phyloP scores from a whole-genome alignment of 345 rosid species.

The Lepidium sativum region DNA sequence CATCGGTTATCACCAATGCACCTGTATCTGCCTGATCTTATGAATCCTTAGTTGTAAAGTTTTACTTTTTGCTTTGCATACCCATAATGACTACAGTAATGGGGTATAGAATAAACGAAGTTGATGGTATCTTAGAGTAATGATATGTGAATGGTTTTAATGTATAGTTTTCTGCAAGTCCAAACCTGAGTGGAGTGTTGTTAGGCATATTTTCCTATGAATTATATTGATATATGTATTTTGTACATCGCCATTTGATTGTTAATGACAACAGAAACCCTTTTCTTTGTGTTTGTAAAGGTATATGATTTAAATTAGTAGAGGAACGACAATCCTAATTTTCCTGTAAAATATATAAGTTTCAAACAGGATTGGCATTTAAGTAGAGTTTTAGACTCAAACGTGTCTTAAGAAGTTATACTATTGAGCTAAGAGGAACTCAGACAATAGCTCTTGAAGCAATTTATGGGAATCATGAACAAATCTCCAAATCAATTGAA shows the following conservation, averaged over 20 bases:
- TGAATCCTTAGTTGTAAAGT: slow-evolving; percentile 1
- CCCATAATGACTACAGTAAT: slow-evolving; percentile 21
- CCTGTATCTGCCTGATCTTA: slow-evolving; percentile 22
- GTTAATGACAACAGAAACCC: background rate
- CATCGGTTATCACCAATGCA: slow-evolving; percentile 30
- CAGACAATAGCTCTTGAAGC: background rate
- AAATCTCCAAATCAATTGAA: background rate
- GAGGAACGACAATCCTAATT: background rate
- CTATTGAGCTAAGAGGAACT: background rate
- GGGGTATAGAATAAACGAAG: background rate
- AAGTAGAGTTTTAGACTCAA: background rate
- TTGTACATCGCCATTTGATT: background rate
- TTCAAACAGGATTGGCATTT: background rate
- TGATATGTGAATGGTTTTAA: background rate
- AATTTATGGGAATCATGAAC: background rate
- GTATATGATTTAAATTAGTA: background rate
- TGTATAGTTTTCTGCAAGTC: slow-evolving; percentile 14
- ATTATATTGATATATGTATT: slow-evolving; percentile 15
- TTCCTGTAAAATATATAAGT: background rate
- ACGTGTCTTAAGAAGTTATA: background rate
- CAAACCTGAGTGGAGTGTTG: slow-evolving; percentile 4
- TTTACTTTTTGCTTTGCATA: slow-evolving; percentile 1
- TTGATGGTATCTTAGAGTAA: background rate
- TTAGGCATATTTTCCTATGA: slow-evolving; percentile 6
- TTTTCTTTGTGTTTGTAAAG: background rate